A percentile compares a stretch with the other conserved stretches of the same genome.
Conservation (phyloP, 176 grass and related monocot species). For the Phoenix dactylifera region DNA sequence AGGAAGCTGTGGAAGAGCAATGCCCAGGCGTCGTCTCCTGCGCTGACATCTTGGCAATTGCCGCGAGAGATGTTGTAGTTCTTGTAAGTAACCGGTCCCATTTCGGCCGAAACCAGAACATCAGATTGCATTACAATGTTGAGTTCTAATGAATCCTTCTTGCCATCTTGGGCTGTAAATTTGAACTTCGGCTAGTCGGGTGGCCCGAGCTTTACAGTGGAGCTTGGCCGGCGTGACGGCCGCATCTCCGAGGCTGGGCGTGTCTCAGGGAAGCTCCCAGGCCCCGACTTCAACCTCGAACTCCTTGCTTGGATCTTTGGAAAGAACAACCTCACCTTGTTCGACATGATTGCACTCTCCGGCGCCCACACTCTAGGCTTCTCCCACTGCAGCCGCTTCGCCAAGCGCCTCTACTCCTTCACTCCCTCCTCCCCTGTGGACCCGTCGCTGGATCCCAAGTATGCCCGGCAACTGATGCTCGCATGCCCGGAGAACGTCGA, state of each 20-base stretch:
- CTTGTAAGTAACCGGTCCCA: slow-evolving; percentile 27
- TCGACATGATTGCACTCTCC: slow-evolving; percentile 63
- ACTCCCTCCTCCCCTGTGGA: slow-evolving; percentile 19
- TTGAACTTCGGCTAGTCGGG: slow-evolving; percentile 18
- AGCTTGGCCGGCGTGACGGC: slow-evolving; percentile 63
- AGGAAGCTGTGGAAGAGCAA: slow-evolving; percentile 39
- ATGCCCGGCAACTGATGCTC: slow-evolving; percentile 40
- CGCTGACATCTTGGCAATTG: slow-evolving; percentile 67
- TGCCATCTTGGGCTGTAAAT: no score
- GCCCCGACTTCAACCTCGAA: slow-evolving; percentile 46
- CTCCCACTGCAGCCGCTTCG: slow-evolving; percentile 70
- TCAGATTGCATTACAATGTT: no score
- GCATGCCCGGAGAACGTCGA: slow-evolving; percentile 52
- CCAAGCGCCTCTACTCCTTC: slow-evolving; percentile 40
- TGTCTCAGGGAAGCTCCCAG: slow-evolving; percentile 46
- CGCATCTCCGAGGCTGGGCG: slow-evolving; percentile 45
- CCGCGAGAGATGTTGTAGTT: slow-evolving; percentile 51
- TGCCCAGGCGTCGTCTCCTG: slow-evolving; percentile 81
- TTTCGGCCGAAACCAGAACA: no score
- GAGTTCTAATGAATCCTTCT: no score
- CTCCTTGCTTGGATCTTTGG: slow-evolving; percentile 38
- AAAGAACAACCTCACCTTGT: slow-evolving; percentile 15
- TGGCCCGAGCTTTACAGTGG: slow-evolving; percentile 47
- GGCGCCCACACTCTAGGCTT: slow-evolving; percentile 88
- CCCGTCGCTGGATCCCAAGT: slow-evolving; percentile 28